Evolutionary conservation across 345 rosid genomes (phyloP), one percentile per base, ranked within the genome.

Genomic region (Xanthoceras sorbifolium): DNA sequence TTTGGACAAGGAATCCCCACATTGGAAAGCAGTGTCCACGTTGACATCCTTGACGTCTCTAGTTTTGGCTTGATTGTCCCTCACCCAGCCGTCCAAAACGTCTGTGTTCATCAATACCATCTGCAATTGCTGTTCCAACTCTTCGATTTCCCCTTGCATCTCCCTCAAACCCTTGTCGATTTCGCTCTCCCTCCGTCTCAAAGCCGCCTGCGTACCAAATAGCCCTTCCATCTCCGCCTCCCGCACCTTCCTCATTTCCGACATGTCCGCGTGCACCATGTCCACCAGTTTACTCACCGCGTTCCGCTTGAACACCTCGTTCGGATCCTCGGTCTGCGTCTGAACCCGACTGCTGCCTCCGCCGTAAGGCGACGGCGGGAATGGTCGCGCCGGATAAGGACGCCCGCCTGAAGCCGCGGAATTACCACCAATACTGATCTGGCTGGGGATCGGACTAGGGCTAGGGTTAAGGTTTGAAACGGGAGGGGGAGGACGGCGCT

Each of bases 201-300:
- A 84, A 7, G 72, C 86, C 0, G 89, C 89, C 80, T 96, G 99
- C 12, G 90, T 91, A 9, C 84, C 75, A 11, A 96, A 88, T 72
- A 93, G 66, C 34, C 85, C 93, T 76, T 96, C 99, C 84, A 95
- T 77, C 73, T 96, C 99, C 1, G 79, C 91, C 79, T 92, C 98
- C 85, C 91, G 82, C 0, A 82, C 80, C 71, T 83, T 93, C 75
- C 97, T 89, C 87, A 93, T 76, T 55, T 59, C 79, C 1, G 70
- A 64, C 7, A 92, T 73, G 69, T 96, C 99, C 25, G 84, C 83
- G 54, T 92, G 92, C 23, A 83, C 83, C 81, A 62, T 81, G 77
- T 92, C 97, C 75, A 93, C 91, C 5, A 96, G 76, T 83, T 89
- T 96, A 66, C 84, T 86, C 28, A 96, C 86, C 8, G 91, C 95